phyloP scores from a whole-genome alignment of 2,329 filamentous ascomycete genomes.

The Penicillium sp. region DNA sequence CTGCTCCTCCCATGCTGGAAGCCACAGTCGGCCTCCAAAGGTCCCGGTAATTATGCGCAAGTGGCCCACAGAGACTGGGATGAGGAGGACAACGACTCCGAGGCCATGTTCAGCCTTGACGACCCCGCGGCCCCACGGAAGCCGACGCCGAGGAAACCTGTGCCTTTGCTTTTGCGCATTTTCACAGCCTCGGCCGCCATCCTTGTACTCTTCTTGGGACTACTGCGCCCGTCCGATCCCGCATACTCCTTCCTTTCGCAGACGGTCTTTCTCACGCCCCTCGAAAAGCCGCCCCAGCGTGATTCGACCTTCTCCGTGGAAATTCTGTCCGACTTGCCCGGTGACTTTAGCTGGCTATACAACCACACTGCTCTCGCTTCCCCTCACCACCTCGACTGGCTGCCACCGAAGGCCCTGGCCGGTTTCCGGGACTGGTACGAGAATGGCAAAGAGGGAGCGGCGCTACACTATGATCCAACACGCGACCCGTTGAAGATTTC shows the following conservation, averaged over 20 bases:
- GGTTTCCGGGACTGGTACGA: slow-evolving; percentile 23
- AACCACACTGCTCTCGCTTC: slow-evolving; percentile 17
- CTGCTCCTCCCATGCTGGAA: slow-evolving; percentile 5
- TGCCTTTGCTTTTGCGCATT: not conserved
- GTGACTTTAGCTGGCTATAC: slow-evolving; percentile 18
- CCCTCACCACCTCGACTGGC: slow-evolving; percentile 16
- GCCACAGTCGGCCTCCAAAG: not conserved
- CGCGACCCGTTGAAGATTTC: slow-evolving; percentile 39
- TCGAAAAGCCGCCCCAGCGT: slow-evolving; percentile 11
- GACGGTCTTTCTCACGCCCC: slow-evolving; percentile 17
- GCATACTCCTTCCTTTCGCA: slow-evolving; percentile 18
- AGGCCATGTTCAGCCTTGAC: slow-evolving; percentile 2
- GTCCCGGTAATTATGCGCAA: slow-evolving; percentile 8
- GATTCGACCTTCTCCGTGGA: slow-evolving; percentile 8
- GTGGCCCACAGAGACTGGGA: slow-evolving; percentile 13
- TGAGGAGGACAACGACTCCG: slow-evolving; percentile 5
- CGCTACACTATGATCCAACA: slow-evolving; percentile 29
- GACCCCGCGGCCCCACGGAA: not conserved
- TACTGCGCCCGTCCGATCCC: slow-evolving; percentile 11
- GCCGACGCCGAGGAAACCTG: too few species aligned
- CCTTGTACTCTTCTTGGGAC: slow-evolving; percentile 8
- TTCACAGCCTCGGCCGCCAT: not conserved
- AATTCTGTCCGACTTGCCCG: slow-evolving; percentile 9
- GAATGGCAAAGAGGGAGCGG: slow-evolving; percentile 1
- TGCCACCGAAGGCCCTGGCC: slow-evolving; percentile 10